These are phyloP conservation scores for Russula abietina DNA, from an alignment of 768 basidiomycete genomes.

Conservation along the genomic window DNA sequence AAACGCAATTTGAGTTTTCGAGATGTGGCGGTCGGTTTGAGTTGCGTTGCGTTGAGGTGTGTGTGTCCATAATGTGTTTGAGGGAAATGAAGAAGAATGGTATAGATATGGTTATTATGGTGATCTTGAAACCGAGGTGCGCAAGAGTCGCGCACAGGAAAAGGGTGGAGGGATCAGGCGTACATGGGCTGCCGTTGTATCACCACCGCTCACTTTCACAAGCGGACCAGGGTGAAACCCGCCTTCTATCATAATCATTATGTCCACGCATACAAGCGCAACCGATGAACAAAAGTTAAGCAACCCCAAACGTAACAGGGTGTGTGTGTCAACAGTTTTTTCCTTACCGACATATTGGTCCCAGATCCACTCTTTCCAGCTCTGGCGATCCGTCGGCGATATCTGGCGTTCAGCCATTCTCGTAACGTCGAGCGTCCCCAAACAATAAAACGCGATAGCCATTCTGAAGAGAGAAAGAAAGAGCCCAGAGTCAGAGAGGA, in stretches of 20 bases:
- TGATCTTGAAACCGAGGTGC: background rate
- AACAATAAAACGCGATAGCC: conserved; percentile 82
- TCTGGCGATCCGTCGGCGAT: conserved; percentile 45
- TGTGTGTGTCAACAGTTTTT: too few species aligned
- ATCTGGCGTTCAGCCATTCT: conserved; percentile 44
- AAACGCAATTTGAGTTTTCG: background rate
- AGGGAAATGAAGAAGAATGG: background rate
- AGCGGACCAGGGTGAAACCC: conserved; percentile 75
- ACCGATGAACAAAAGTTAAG: background rate
- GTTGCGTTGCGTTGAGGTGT: background rate
- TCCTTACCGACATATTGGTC: conserved; percentile 63
- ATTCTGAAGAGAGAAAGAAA: conserved; percentile 44
- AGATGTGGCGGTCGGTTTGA: background rate
- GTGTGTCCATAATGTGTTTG: too few species aligned
- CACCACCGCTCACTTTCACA: conserved; percentile 47
- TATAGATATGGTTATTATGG: background rate
- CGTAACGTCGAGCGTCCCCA: conserved; percentile 78
- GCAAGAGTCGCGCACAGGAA: background rate
- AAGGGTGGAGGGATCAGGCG: conserved; percentile 11
- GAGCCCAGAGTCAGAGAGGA: too few species aligned
- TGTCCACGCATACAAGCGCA: background rate
- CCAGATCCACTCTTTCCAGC: conserved; percentile 87
- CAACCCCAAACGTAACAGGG: background rate
- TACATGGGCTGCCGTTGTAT: conserved; percentile 13
- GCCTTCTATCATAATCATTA: background rate